Percentiles rank a stretch among this genome's conserved stretches.
These are phyloP conservation scores for Phyllosticta citriasiana DNA, from an alignment of 2,329 filamentous ascomycete genomes.

Conservation along the genomic window DNA sequence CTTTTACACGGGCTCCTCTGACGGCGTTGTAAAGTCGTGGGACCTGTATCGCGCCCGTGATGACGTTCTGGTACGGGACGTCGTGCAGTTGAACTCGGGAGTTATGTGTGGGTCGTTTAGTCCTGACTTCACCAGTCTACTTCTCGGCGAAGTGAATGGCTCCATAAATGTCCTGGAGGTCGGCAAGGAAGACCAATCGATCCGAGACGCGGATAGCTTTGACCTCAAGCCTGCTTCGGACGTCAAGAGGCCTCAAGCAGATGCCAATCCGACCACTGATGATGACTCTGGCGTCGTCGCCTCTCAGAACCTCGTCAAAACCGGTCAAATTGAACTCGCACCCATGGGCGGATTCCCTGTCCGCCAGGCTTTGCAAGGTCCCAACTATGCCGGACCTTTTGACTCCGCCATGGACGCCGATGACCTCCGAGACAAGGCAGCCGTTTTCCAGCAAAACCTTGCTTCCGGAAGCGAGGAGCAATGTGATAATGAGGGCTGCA, in stretches of 20 bases:
- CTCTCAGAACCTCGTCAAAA: conserved; percentile 21
- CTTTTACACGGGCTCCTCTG: conserved; percentile 51
- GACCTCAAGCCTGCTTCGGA: conserved; percentile 14
- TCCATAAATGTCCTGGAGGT: conserved; percentile 43
- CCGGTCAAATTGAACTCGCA: conserved; percentile 23
- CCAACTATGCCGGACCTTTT: conserved; percentile 31
- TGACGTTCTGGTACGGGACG: conserved; percentile 43
- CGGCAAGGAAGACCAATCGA: conserved; percentile 23
- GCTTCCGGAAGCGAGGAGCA: conserved; percentile 15
- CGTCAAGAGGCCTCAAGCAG: background rate
- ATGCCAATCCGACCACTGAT: background rate
- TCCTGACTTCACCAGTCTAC: conserved; percentile 43
- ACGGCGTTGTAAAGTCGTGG: conserved; percentile 52
- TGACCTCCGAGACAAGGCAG: conserved; percentile 20
- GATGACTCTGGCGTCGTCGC: conserved; percentile 16
- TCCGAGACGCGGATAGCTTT: conserved; percentile 22
- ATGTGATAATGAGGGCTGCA: conserved; percentile 21
- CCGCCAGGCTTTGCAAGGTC: conserved; percentile 37
- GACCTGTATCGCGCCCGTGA: conserved; percentile 43
- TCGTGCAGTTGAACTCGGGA: conserved; percentile 39
- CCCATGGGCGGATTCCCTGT: conserved; percentile 35
- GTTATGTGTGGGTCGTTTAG: conserved; percentile 51
- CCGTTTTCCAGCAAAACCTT: conserved; percentile 22
- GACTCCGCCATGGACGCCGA: conserved; percentile 18
- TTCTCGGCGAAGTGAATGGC: conserved; percentile 49